Evolutionary conservation across 345 rosid species (phyloP).

Genomic region (Brassica rapa): DNA sequence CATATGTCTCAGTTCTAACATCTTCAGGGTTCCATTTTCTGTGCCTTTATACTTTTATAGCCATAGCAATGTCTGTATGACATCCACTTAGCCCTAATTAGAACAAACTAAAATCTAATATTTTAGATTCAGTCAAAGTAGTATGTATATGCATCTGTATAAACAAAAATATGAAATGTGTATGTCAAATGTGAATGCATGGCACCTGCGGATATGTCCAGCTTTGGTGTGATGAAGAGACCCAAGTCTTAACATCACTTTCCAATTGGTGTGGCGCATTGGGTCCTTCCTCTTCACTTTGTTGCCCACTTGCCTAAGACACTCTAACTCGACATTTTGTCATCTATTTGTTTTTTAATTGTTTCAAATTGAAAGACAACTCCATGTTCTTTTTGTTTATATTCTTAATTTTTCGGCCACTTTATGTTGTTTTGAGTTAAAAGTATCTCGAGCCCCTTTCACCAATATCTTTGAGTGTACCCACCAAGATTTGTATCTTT

Average conservation of each 20-base stretch:
- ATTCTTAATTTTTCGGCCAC: background rate
- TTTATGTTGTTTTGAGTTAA: background rate
- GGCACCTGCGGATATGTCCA: constrained; percentile 18
- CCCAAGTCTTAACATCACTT: constrained; percentile 30
- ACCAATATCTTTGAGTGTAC: constrained; percentile 30
- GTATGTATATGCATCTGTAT: background rate
- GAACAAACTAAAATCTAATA: background rate
- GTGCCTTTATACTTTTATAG: background rate
- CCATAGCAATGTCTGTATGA: background rate
- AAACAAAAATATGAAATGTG: background rate
- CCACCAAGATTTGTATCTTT: constrained; percentile 26
- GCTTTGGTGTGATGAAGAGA: constrained; percentile 17
- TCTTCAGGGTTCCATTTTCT: background rate
- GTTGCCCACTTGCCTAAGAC: constrained; percentile 23
- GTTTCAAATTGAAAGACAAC: background rate
- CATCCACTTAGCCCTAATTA: background rate
- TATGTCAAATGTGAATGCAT: constrained; percentile 5
- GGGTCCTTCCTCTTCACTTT: constrained; percentile 24
- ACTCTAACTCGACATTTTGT: constrained; percentile 17
- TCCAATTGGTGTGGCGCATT: constrained; percentile 28
- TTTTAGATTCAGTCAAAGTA: background rate
- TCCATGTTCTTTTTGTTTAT: background rate
- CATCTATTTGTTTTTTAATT: constrained; percentile 22
- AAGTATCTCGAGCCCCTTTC: constrained; percentile 26
- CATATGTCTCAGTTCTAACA: background rate